phyloP scores from a whole-genome alignment of 192 early-diverging fungal genomes.

The Backusella liffmaniae region DNA sequence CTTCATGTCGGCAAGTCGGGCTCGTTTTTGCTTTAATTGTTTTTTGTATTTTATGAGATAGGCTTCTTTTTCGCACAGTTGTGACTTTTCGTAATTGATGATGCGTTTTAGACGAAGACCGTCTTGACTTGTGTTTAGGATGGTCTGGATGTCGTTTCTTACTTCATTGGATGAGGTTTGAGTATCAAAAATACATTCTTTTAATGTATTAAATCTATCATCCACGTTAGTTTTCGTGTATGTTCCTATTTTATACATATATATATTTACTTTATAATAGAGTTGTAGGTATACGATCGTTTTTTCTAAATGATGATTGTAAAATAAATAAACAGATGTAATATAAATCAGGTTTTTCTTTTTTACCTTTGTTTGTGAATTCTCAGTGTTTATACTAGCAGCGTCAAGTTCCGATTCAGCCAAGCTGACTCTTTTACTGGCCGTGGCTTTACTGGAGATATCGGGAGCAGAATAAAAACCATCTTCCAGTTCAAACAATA shows the following conservation, averaged over 20 bases:
- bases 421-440: conserved; percentile 13
- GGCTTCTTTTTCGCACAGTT: conserved; percentile 6
- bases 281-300: conserved; percentile 53
- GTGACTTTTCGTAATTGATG: background rate
- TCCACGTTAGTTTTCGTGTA: background rate
- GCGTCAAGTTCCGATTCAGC: background rate
- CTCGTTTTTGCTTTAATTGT: background rate
- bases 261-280: conserved; percentile 40
- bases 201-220: conserved; percentile 30
- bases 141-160: conserved; percentile 14
- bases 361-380: conserved; percentile 9
- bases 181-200: conserved; percentile 36
- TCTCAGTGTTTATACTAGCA: conserved; percentile 1
- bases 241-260: background rate
- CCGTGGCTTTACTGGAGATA: conserved; percentile 17
- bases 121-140: conserved; percentile 14
- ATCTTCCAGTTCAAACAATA: conserved; percentile 45
- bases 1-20: background rate
- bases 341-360: background rate
- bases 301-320: conserved; percentile 21
- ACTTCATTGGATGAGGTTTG: conserved; percentile 32
- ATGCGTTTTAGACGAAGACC: conserved; percentile 6
- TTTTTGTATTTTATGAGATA: conserved; percentile 4
- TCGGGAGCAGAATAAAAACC: conserved; percentile 52
- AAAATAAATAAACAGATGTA: background rate